Evolutionary conservation across 345 rosid genomes (phyloP).

Genomic region (Erucastrum elatum): DNA sequence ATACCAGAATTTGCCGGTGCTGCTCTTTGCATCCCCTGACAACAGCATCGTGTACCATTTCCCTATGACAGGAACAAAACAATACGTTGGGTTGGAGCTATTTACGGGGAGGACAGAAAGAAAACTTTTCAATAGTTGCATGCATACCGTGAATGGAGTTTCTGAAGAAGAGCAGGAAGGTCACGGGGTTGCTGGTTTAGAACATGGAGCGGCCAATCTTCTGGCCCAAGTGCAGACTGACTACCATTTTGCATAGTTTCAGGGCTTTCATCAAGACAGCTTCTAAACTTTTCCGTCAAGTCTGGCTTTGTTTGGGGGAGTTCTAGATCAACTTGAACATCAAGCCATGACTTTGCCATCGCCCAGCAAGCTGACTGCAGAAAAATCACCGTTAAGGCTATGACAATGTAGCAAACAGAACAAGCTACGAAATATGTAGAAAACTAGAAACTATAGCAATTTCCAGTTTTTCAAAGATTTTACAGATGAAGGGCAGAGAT

Average conservation of each 20-base stretch:
- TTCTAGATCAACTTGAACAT: constrained; percentile 88
- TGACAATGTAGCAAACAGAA: constrained; percentile 3
- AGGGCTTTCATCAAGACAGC: constrained; percentile 67
- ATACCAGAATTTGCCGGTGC: constrained; percentile 93
- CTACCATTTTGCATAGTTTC: constrained; percentile 47
- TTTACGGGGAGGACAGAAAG: not conserved
- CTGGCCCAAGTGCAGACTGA: constrained; percentile 60
- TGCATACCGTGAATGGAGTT: constrained; percentile 90
- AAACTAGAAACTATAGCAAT: not conserved
- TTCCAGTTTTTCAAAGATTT: constrained; percentile 3
- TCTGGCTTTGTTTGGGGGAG: constrained; percentile 69
- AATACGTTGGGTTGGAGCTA: constrained; percentile 11
- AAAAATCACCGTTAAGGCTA: constrained; percentile 3
- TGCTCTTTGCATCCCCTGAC: constrained; percentile 91
- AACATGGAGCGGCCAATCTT: constrained; percentile 91
- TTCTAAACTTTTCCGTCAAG: constrained; percentile 62
- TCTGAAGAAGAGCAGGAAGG: constrained; percentile 89
- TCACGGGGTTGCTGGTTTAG: constrained; percentile 88
- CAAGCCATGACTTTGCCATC: constrained; percentile 98
- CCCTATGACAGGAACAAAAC: constrained; percentile 48
- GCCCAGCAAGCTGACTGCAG: constrained; percentile 99
- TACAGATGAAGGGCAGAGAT: not conserved
- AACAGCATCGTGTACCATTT: constrained; percentile 69
- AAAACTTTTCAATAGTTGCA: constrained; percentile 10
- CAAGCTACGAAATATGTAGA: constrained; percentile 5